phyloP scores from a whole-genome alignment of 2,329 filamentous ascomycete genomes.

The Arthrobotrys pseudoclavata region DNA sequence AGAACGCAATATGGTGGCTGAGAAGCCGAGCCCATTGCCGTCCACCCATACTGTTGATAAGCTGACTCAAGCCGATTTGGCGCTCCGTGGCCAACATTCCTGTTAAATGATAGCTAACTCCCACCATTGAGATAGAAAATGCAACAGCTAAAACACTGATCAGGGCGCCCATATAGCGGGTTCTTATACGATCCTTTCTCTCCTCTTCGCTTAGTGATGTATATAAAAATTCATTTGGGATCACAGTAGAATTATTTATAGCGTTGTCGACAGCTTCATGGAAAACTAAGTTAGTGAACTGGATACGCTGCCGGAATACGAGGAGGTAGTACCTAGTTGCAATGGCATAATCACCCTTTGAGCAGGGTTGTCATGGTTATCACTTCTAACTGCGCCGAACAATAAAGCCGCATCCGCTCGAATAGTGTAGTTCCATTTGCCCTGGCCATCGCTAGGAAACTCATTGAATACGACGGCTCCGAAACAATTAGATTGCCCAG shows the following conservation, averaged over 20 bases:
- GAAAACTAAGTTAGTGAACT: not conserved
- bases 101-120: slow-evolving; percentile 86
- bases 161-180: slow-evolving; percentile 71
- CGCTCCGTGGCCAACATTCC: slow-evolving; percentile 88
- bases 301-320: too few relatives aligned
- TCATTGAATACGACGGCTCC: slow-evolving; percentile 81
- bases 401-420: slow-evolving; percentile 78
- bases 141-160: slow-evolving; percentile 82
- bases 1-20: slow-evolving; percentile 84
- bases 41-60: slow-evolving; percentile 93
- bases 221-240: slow-evolving; percentile 79
- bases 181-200: slow-evolving; percentile 75
- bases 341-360: slow-evolving; percentile 81
- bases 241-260: slow-evolving; percentile 71
- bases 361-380: slow-evolving; percentile 77
- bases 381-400: slow-evolving; percentile 66
- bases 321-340: slow-evolving; percentile 70
- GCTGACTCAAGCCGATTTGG: slow-evolving; percentile 86
- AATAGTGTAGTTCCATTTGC: slow-evolving; percentile 87
- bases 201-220: slow-evolving; percentile 79
- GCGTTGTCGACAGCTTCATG: slow-evolving; percentile 76
- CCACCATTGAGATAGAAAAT: slow-evolving; percentile 83
- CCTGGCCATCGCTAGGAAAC: slow-evolving; percentile 76
- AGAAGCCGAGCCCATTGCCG: slow-evolving; percentile 80
- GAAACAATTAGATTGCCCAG: slow-evolving; percentile 79